Conservation (phyloP, 257 asterid species). For the Plantago major region DNA sequence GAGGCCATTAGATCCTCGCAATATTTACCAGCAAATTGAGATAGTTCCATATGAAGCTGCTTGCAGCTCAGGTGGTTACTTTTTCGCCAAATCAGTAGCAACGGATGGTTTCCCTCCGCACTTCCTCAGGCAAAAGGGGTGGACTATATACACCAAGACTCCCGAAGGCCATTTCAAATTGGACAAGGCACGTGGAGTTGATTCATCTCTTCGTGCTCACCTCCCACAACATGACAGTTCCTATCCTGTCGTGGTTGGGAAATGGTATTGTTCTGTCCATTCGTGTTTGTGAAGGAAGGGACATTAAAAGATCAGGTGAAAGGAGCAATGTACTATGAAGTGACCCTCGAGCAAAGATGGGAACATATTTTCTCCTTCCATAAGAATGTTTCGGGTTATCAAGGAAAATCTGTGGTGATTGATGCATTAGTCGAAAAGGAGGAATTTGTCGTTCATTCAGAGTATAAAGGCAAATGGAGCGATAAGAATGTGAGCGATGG, state of each 20-base stretch:
- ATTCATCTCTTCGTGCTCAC: constrained; percentile 8
- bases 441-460: constrained; percentile 23
- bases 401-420: constrained; percentile 24
- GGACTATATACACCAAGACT: constrained; percentile 30
- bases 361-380: constrained; percentile 34
- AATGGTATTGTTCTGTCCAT: constrained; percentile 80
- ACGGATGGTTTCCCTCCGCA: constrained; percentile 42
- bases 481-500: constrained; percentile 26
- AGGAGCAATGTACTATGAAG: constrained; percentile 45
- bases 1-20: constrained; percentile 46
- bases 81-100: constrained; percentile 29
- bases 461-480: constrained; percentile 28
- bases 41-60: constrained; percentile 8
- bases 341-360: constrained; percentile 67
- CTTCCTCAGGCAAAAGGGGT: constrained; percentile 33
- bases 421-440: constrained; percentile 36
- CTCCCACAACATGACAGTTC: constrained; percentile 10
- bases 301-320: constrained; percentile 37
- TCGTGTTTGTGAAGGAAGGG: constrained; percentile 54
- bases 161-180: constrained; percentile 21
- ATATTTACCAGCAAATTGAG: constrained; percentile 42
- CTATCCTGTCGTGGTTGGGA: constrained; percentile 28
- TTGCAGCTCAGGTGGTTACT: constrained; percentile 19
- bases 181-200: constrained; percentile 16
- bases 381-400: constrained; percentile 4